A percentile compares a stretch with the other conserved stretches of the same genome.
Evolutionary conservation across 2,329 filamentous ascomycete genomes (phyloP).

Genomic region (Penicillium sp.): DNA sequence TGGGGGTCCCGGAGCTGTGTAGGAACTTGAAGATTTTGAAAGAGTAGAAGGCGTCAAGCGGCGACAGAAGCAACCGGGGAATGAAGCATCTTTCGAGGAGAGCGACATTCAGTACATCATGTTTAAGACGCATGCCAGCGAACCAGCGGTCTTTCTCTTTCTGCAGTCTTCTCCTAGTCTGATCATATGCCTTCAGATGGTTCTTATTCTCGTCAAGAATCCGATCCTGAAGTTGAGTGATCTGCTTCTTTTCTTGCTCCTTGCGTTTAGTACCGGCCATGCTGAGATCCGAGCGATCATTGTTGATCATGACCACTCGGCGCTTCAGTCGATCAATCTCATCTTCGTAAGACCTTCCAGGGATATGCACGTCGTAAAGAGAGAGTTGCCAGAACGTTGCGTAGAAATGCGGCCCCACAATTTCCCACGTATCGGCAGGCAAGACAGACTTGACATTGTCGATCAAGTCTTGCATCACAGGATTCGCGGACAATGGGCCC

Average conservation of each 20-base stretch:
- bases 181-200: slow-evolving; percentile 66
- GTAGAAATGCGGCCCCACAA: slow-evolving; percentile 78
- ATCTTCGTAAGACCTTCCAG: slow-evolving; percentile 72
- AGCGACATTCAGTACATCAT: slow-evolving; percentile 68
- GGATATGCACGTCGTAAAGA: slow-evolving; percentile 76
- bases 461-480: slow-evolving; percentile 72
- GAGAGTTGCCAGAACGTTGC: slow-evolving; percentile 90
- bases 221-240: slow-evolving; percentile 67
- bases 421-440: slow-evolving; percentile 64
- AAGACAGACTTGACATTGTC: slow-evolving; percentile 64
- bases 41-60: slow-evolving; percentile 83
- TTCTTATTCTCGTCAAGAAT: slow-evolving; percentile 72
- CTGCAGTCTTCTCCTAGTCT: slow-evolving; percentile 67
- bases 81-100: slow-evolving; percentile 89
- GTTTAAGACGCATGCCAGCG: slow-evolving; percentile 60
- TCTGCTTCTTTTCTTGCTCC: slow-evolving; percentile 67
- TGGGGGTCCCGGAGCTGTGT: slow-evolving; percentile 78
- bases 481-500: slow-evolving; percentile 58
- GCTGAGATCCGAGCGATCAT: slow-evolving; percentile 72
- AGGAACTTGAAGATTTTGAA: slow-evolving; percentile 85
- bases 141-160: slow-evolving; percentile 82
- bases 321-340: slow-evolving; percentile 70
- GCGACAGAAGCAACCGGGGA: slow-evolving; percentile 81
- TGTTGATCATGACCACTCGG: slow-evolving; percentile 66
- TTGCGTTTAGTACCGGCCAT: slow-evolving; percentile 65